Base-by-base conservation (phyloP, 129 eudicot species). In the Arctium lappa region DNA sequence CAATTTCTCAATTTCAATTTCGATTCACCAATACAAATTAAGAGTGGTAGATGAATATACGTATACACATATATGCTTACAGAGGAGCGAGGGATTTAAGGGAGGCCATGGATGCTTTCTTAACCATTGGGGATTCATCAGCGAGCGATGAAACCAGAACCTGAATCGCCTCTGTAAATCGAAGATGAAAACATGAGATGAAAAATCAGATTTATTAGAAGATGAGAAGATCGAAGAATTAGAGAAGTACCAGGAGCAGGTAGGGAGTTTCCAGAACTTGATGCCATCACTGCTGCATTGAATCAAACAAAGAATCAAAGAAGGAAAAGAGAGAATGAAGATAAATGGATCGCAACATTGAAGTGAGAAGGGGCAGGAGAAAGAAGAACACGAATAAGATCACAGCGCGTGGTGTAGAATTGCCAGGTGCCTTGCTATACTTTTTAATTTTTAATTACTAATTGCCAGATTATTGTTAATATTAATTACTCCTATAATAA, bases 81-180 rank as follows among this genome's bases (percentile, higher is more conserved):
- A 95, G 48, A 10, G 92, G 88, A 82, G 99, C 94, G 56, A 95
- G 88, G 81, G 92, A 90, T 82, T 86, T 88, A 73, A 95, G 97
- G 81, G 99, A 89, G 79, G 95, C 82, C 92, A 94, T 88, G 69
- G 99, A 93, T 6, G 97, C 93, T 69, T 93, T 88, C 81, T 89
- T 82, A 85, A 95, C 99, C 78, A 85, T 77, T 6, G 89, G 83
- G 13, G 99, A 93, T 30, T 95, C 99, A 81, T 95, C 99, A 31
- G 95, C 97, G 60, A 95, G 90, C 71, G 91, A 86, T 8, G 91
- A 81, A 1, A 95, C 99, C n/a, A 95, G 88, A 75, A 93, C 95
- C 88, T 93, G 99, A 65, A 95, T 93, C 79, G 99, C 99, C 72
- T 95, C 99, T 95, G 89, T 9, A 69, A 79, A 81, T 11, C 62